Evolutionary conservation across 83 land plant species (phyloP), one percentile per base, ranked within the genome.

Genomic region (Isoetes engelmannii): DNA sequence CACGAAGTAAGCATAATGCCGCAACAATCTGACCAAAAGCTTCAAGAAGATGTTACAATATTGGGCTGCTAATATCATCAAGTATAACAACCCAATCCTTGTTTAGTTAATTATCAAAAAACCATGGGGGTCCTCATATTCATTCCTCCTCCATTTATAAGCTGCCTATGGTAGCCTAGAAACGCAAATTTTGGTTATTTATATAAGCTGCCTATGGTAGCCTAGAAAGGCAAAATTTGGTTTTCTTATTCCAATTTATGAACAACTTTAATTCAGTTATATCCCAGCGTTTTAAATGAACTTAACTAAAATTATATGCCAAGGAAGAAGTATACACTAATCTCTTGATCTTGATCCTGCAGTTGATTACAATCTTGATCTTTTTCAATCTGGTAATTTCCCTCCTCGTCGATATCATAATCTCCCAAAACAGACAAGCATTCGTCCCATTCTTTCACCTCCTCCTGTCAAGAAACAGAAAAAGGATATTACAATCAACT

Each of bases 391-490:
- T 67, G 66, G 18, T 84, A 81, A 70, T 86, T 88, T 62, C 90
- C 96, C 44, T 84, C 77, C 65, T 90, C 96, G 73, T 88, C 92
- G 44, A 94, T 85, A 61, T 86, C 92, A 18, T 83, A 89, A 63
- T 90, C 92, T 21, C 90, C 98, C 47, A 94, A 87, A 90, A 94
- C 90, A 18, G 67, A 48, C 19, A 94, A 76, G 63, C 98, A 94
- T 58, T 90, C 92, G 51, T 94, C 90, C 98, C 98, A 94, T 67
- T 94, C 98, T 74, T 94, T 88, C 73, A 86, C 68, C 72, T 90
- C 96, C 77, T 93, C 98, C 98, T 93, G 47, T n/a, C n/a, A 57
- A 42, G 12, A 44, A 60, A 13, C 12, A 1, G 10, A 60, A 21
- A 3, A 65, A 19, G 1, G 57, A 44, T 12, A 12, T 47, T 9